phyloP scores from a whole-genome alignment of 1,284 basidiomycete genomes.

The Marasmius fiardii region DNA sequence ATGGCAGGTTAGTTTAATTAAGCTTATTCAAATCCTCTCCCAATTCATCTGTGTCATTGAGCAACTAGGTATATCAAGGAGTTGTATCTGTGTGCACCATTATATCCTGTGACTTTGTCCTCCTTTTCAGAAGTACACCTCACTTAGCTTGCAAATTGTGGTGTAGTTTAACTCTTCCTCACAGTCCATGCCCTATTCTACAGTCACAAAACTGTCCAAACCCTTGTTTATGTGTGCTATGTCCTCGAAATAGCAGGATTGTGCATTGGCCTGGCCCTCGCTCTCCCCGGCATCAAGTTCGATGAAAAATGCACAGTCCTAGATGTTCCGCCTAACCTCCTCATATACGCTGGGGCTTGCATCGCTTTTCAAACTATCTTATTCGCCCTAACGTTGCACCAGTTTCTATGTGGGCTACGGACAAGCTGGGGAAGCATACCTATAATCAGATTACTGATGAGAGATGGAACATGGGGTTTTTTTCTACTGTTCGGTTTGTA shows the following conservation, averaged over 20 bases:
- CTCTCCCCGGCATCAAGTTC: background rate
- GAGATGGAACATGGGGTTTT: slow-evolving; percentile 9
- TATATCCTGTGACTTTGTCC: slow-evolving; percentile 1
- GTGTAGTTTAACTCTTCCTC: too few relatives aligned
- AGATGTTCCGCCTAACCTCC: background rate
- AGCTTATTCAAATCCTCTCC: background rate
- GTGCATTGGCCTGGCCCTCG: background rate
- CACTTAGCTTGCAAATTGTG: background rate
- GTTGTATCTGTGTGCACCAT: background rate
- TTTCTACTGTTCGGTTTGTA: slow-evolving; percentile 1
- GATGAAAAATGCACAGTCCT: slow-evolving; percentile 1
- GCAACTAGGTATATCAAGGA: slow-evolving; percentile 1
- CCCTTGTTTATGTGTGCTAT: background rate
- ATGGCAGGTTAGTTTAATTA: background rate
- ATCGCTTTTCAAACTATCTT: slow-evolving; percentile 2
- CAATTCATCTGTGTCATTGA: background rate
- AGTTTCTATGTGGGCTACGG: background rate
- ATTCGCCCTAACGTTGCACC: slow-evolving; percentile 4
- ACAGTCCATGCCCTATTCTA: slow-evolving; percentile 2
- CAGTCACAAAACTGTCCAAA: background rate
- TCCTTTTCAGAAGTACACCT: slow-evolving; percentile 2
- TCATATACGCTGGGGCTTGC: background rate
- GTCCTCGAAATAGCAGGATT: background rate
- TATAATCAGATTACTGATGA: background rate
- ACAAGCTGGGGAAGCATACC: background rate